Conservation (phyloP, 345 rosid species). For the Mallotus nudiflorus region DNA sequence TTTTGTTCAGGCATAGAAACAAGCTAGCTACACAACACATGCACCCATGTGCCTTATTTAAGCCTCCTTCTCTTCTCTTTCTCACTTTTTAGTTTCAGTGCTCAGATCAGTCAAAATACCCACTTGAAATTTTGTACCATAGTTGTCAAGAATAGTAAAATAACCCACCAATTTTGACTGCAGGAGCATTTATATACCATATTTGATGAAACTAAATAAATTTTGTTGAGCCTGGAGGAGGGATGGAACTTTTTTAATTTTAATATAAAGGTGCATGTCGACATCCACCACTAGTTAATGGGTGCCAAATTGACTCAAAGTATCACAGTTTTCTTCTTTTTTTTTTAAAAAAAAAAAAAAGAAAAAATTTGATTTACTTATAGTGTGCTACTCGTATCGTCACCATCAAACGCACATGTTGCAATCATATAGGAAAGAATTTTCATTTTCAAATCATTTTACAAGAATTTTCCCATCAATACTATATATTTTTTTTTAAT, state of each 20-base stretch:
- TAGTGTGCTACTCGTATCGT: conserved; percentile 3
- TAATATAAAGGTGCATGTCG: neutral
- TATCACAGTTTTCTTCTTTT: neutral
- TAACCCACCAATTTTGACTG: conserved; percentile 3
- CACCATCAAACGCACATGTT: neutral
- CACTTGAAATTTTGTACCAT: neutral
- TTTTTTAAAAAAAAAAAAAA: neutral
- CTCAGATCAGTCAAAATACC: neutral
- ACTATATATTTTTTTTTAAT: too few species aligned
- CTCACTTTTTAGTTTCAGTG: conserved; percentile 5
- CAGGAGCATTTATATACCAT: neutral
- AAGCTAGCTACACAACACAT: conserved; percentile 30
- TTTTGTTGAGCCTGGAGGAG: neutral
- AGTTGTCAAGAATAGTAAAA: too few species aligned
- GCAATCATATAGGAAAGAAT: neutral
- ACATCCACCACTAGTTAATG: neutral
- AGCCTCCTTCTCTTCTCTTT: neutral
- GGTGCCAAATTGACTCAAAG: neutral
- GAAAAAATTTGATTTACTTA: neutral
- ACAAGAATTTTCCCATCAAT: neutral
- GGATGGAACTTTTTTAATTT: neutral
- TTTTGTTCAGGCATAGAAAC: conserved; percentile 29
- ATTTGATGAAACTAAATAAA: too few species aligned
- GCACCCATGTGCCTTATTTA: conserved; percentile 47
- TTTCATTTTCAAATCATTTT: neutral